Evolutionary conservation across 2,329 filamentous ascomycete genomes (phyloP).

Genomic region (Ilyonectria robusta): DNA sequence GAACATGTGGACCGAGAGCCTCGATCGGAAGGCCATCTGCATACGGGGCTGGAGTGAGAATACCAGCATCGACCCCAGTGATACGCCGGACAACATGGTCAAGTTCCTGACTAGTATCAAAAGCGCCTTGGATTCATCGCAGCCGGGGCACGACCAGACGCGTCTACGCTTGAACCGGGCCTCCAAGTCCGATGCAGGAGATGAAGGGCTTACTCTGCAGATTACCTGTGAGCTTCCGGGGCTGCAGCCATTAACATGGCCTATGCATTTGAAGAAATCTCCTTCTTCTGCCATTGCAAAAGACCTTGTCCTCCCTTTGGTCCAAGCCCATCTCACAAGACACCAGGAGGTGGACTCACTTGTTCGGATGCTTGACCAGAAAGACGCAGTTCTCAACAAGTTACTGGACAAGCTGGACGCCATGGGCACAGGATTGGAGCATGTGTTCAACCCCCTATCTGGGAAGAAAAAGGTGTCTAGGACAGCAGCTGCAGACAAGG

Average conservation of each 20-base stretch:
- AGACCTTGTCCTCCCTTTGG: constrained; percentile 66
- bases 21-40: constrained; percentile 74
- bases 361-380: constrained; percentile 60
- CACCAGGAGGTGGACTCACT: constrained; percentile 60
- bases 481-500: constrained; percentile 60
- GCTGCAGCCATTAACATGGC: constrained; percentile 76
- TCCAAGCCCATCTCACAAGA: constrained; percentile 61
- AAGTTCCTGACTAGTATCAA: constrained; percentile 77
- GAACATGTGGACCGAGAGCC: constrained; percentile 78
- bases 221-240: constrained; percentile 75
- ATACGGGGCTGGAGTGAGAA: constrained; percentile 72
- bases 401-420: constrained; percentile 69
- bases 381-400: constrained; percentile 66
- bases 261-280: constrained; percentile 67
- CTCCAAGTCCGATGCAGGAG: constrained; percentile 51
- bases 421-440: constrained; percentile 65
- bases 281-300: constrained; percentile 60
- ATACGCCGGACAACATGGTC: constrained; percentile 76
- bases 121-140: constrained; percentile 64
- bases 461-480: constrained; percentile 63
- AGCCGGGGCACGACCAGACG: constrained; percentile 60
- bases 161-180: constrained; percentile 59
- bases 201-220: constrained; percentile 64
- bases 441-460: constrained; percentile 66
- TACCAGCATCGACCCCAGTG: constrained; percentile 81